A percentile compares a stretch with the other conserved stretches of the same genome.
Conservation (phyloP, 78 protist genomes). For the Mastigamoeba balamuthi region DNA sequence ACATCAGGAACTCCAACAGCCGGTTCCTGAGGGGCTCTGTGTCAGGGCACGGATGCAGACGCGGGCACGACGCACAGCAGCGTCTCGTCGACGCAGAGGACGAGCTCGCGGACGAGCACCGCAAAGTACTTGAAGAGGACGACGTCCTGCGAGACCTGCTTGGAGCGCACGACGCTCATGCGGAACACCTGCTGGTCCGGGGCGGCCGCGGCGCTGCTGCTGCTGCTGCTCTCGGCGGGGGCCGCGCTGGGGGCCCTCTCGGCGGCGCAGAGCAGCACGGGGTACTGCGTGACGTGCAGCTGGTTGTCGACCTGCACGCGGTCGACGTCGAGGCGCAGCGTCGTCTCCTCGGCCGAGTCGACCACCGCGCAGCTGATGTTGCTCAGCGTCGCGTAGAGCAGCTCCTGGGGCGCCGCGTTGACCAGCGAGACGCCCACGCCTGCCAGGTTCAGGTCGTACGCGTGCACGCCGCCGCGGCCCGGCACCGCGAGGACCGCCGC, state of each 20-base stretch:
- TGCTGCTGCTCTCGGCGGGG: background rate
- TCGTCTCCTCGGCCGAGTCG: conserved; percentile 16
- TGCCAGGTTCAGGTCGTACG: background rate
- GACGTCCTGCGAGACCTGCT: background rate
- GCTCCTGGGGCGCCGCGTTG: conserved; percentile 26
- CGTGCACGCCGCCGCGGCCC: too few species aligned
- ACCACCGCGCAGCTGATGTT: conserved; percentile 12
- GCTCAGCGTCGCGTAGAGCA: conserved; percentile 22
- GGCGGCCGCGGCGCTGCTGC: background rate
- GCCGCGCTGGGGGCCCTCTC: background rate
- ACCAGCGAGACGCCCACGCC: conserved; percentile 28
- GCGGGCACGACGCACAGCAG: too few species aligned
- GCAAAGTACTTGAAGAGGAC: background rate
- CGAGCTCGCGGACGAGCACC: background rate
- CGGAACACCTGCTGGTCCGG: background rate
- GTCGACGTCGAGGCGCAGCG: conserved; percentile 18
- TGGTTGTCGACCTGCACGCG: conserved; percentile 49
- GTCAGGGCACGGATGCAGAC: background rate
- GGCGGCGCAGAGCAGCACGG: conserved; percentile 29
- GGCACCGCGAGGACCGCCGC: too few species aligned
- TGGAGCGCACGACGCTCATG: background rate
- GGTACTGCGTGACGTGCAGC: conserved; percentile 29
- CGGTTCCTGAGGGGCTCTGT: background rate
- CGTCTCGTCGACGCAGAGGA: background rate
- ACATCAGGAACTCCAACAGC: conserved; percentile 3